Evolutionary conservation across 106 monocot genomes (phyloP), one percentile per base, ranked within the genome.

Genomic region (Apostasia ramifera): DNA sequence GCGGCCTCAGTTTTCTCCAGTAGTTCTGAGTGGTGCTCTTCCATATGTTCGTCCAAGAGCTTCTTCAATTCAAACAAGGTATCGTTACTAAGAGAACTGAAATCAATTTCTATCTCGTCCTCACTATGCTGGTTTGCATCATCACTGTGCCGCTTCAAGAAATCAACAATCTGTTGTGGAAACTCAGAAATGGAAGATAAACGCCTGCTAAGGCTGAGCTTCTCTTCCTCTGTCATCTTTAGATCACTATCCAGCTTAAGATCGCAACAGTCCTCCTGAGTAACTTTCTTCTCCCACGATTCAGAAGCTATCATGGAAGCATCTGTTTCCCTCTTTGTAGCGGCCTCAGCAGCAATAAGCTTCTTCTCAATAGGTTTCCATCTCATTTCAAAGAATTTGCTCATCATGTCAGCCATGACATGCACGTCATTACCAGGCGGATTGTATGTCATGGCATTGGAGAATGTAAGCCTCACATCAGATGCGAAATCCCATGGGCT

Each of bases 351-450:
- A 50, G 59, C 44, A 77, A 68, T 54, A 50, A 92, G 66, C 68
- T 92, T 97, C 77, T 89, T 92, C 61, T 85, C 88, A 54, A 97
- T 83, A 56, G 82, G 58, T n/a, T 89, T 97, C 97, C 97, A 97
- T 72, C 87, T 85, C 12, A 77, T 62, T 76, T 97, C 97, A 74
- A 97, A 97, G 15, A 82, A 73, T 73, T 92, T 92, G 56, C 81
- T 83, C 67, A 97, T 11, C 5, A 59, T 69, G 62, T 89, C 79
- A 11, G 97, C 92, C 97, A 97, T 97, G 56, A 77, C 49, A 78
- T 97, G 89, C 8, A 89, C 80, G 75, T 78, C 72, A 79, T 90
- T 92, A 8, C 77, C 82, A 59, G 92, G 89, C 46, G 89, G 86
- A 66, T 97, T 97, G 72, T 97, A 97, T 1, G 89, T 92, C 82